Percentiles rank a stretch among this genome's conserved stretches.
phyloP scores from a whole-genome alignment of 2,329 filamentous ascomycete genomes.

The Reticulascus tulasneorum region DNA sequence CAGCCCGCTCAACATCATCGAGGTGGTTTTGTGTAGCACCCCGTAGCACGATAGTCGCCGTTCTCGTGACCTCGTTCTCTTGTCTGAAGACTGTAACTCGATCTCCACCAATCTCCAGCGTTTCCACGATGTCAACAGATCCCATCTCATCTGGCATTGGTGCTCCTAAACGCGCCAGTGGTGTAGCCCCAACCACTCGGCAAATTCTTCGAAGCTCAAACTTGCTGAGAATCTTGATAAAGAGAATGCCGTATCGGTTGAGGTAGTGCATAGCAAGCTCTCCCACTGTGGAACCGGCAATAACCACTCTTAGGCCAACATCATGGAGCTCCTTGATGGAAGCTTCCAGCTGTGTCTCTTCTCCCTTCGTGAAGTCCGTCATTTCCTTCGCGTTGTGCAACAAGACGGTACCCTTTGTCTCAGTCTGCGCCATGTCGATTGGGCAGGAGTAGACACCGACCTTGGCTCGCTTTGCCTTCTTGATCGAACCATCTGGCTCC shows the following conservation, averaged over 20 bases:
- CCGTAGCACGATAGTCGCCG: constrained; percentile 87
- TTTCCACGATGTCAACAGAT: constrained; percentile 89
- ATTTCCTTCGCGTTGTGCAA: constrained; percentile 98
- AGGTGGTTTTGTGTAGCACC: constrained; percentile 98
- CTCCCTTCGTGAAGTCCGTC: constrained; percentile 96
- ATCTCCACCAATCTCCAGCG: constrained; percentile 94
- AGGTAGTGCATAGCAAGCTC: constrained; percentile 93
- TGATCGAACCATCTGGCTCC: constrained; percentile 86
- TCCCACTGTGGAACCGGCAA: constrained; percentile 90
- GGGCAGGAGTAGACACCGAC: constrained; percentile 96
- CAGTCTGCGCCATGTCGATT: constrained; percentile 92
- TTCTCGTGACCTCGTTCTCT: constrained; percentile 87
- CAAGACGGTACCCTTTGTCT: constrained; percentile 97
- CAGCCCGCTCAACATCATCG: constrained; percentile 92
- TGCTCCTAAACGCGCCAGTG: constrained; percentile 89
- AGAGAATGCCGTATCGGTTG: constrained; percentile 92
- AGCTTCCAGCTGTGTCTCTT: constrained; percentile 86
- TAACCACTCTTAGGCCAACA: constrained; percentile 83
- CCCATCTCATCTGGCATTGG: constrained; percentile 99
- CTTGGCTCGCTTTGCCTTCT: constrained; percentile 90
- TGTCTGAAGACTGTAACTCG: constrained; percentile 97
- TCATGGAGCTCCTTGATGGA: constrained; percentile 95
- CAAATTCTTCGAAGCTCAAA: constrained; percentile 94
- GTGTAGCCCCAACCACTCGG: constrained; percentile 92
- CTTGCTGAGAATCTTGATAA: constrained; percentile 96